A percentile compares a stretch with the other conserved stretches of the same genome.
Evolutionary conservation across 78 protist species (phyloP).

Genomic region (Emiliania huxleyi): DNA sequence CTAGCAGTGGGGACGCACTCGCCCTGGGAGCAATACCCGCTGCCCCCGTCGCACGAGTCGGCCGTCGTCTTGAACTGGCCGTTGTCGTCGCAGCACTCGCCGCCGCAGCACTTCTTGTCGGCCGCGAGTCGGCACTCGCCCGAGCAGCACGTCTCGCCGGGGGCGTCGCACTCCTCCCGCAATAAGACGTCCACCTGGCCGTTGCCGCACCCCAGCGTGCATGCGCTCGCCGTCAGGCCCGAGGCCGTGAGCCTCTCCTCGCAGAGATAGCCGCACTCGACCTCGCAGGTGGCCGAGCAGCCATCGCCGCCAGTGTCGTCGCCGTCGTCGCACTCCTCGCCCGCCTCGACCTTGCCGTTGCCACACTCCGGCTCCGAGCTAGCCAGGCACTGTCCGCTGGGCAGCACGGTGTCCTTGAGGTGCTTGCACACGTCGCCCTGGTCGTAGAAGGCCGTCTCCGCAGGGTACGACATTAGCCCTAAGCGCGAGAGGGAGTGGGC

Average conservation of each 20-base stretch:
- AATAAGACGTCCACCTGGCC: neutral
- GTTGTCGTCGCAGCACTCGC: neutral
- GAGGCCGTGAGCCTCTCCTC: neutral
- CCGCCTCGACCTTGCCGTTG: neutral
- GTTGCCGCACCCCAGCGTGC: neutral
- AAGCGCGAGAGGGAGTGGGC: too few relatives aligned
- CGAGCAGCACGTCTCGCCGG: neutral
- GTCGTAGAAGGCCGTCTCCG: too few relatives aligned
- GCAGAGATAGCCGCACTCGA: constrained; percentile 23
- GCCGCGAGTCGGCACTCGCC: neutral
- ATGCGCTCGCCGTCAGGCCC: neutral
- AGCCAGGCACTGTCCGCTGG: too few relatives aligned
- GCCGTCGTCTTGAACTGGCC: neutral
- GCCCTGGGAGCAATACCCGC: neutral
- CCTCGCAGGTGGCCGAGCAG: neutral
- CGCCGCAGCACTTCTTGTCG: neutral
- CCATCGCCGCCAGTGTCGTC: neutral
- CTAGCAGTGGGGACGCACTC: neutral
- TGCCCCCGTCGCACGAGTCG: neutral
- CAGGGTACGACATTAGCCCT: too few relatives aligned
- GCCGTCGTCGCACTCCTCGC: constrained; percentile 24
- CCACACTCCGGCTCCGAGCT: neutral
- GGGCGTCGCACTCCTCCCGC: neutral
- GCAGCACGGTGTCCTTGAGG: too few relatives aligned
- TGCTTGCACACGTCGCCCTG: too few relatives aligned